Conservation (phyloP, 192 early-diverging fungal species). For the Chytriomyces confervae region DNA sequence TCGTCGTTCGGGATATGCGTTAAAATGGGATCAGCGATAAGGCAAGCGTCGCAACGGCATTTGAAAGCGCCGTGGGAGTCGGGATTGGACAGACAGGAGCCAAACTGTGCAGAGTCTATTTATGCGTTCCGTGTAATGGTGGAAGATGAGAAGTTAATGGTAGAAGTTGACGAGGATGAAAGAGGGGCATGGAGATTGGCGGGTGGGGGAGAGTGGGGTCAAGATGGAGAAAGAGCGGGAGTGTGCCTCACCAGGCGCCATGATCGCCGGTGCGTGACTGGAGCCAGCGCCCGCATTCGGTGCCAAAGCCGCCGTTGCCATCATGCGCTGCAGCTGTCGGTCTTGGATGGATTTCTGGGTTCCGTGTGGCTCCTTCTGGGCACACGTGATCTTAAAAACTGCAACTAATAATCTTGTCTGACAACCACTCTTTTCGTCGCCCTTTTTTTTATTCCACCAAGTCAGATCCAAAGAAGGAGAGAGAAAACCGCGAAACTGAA, state of each 20-base stretch:
- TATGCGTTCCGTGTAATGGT: neutral
- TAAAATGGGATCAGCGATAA: neutral
- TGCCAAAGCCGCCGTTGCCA: too few species aligned
- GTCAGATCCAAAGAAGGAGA: too few species aligned
- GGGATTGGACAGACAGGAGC: neutral
- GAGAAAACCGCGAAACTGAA: neutral
- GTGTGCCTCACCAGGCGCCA: too few species aligned
- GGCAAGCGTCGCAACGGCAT: neutral
- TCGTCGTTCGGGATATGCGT: neutral
- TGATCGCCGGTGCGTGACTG: too few species aligned
- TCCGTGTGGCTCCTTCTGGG: too few species aligned
- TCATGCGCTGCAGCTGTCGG: too few species aligned
- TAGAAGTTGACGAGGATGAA: neutral
- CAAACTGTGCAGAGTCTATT: neutral
- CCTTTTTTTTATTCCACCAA: too few species aligned
- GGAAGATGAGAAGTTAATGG: neutral
- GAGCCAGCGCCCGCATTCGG: too few species aligned
- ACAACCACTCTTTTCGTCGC: too few species aligned
- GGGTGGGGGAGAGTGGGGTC: neutral
- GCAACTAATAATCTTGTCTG: too few species aligned
- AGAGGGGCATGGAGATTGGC: neutral
- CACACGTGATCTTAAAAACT: too few species aligned
- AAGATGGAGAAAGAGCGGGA: neutral
- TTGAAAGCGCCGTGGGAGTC: neutral
- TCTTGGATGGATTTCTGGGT: too few species aligned